These are phyloP conservation scores for Paraconiothyrium sp. DNA, from an alignment of 2,329 filamentous ascomycete genomes.

Conservation along the genomic window DNA sequence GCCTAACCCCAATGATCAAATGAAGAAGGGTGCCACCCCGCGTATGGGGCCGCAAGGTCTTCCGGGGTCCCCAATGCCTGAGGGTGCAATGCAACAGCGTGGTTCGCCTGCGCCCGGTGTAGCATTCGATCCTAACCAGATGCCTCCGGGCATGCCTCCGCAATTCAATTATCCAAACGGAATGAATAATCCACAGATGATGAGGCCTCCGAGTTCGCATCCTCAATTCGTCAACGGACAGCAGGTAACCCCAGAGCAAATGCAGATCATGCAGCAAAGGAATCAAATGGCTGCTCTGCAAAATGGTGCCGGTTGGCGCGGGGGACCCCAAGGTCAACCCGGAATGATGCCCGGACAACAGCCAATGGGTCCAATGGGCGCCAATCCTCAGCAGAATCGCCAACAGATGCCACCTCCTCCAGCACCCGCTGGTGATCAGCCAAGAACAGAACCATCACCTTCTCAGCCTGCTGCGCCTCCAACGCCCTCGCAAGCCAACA, in stretches of 20 bases:
- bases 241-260: conserved; percentile 69
- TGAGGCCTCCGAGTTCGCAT: conserved; percentile 62
- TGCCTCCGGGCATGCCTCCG: conserved; percentile 57
- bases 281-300: conserved; percentile 45
- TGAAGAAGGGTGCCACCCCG: conserved; percentile 76
- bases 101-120: conserved; percentile 64
- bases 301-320: conserved; percentile 46
- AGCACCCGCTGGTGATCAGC: conserved; percentile 52
- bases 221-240: conserved; percentile 69
- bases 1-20: conserved; percentile 79
- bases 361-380: conserved; percentile 63
- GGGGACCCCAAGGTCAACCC: conserved; percentile 37
- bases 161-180: conserved; percentile 46
- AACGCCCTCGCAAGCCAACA: conserved; percentile 77
- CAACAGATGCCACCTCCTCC: conserved; percentile 61
- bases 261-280: conserved; percentile 53
- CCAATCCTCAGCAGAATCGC: conserved; percentile 76
- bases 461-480: conserved; percentile 69
- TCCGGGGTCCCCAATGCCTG: conserved; percentile 73
- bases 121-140: conserved; percentile 59
- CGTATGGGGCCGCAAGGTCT: conserved; percentile 76
- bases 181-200: conserved; percentile 55
- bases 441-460: conserved; percentile 58
- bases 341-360: conserved; percentile 68
- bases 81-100: conserved; percentile 71